These are phyloP conservation scores for Saturnispora kantuleensis DNA, from an alignment of 805 yeast genomes.

Conservation along the genomic window DNA sequence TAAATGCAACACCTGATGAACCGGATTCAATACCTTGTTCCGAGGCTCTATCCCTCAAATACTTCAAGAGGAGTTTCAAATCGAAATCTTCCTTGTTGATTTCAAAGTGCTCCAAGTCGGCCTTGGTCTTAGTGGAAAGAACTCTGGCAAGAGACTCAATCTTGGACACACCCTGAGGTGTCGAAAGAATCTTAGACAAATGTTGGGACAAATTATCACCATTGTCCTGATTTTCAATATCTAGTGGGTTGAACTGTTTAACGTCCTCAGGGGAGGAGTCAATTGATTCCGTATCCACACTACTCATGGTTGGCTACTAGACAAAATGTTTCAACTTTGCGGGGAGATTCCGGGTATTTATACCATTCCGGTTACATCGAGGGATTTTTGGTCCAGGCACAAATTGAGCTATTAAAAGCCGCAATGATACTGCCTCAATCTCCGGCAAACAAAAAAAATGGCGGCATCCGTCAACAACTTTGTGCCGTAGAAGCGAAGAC, in stretches of 20 bases:
- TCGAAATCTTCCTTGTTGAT: constrained; percentile 38
- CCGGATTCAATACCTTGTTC: constrained; percentile 39
- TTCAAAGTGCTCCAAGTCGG: constrained; percentile 35
- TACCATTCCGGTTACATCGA: neutral
- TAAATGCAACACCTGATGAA: constrained; percentile 42
- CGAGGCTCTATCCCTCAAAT: constrained; percentile 28
- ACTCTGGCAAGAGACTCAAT: constrained; percentile 42
- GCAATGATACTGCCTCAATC: no score
- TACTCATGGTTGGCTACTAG: constrained; percentile 2
- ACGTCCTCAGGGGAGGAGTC: constrained; percentile 20
- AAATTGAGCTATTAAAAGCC: neutral
- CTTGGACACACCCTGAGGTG: constrained; percentile 24
- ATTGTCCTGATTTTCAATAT: constrained; percentile 20
- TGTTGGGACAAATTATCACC: constrained; percentile 20
- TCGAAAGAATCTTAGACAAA: constrained; percentile 19
- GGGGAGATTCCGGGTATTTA: neutral
- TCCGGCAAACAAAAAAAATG: no score
- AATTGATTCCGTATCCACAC: constrained; percentile 17
- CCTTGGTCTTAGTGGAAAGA: constrained; percentile 38
- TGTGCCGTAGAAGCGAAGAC: no score
- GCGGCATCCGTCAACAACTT: no score
- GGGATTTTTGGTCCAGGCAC: constrained; percentile 2
- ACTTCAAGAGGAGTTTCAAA: constrained; percentile 32
- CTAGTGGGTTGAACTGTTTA: constrained; percentile 20
- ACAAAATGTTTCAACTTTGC: no score